Evolutionary conservation across 2,329 filamentous ascomycete species (phyloP), one percentile per base, ranked within the genome.

Genomic region (Colletotrichum sansevieriae): DNA sequence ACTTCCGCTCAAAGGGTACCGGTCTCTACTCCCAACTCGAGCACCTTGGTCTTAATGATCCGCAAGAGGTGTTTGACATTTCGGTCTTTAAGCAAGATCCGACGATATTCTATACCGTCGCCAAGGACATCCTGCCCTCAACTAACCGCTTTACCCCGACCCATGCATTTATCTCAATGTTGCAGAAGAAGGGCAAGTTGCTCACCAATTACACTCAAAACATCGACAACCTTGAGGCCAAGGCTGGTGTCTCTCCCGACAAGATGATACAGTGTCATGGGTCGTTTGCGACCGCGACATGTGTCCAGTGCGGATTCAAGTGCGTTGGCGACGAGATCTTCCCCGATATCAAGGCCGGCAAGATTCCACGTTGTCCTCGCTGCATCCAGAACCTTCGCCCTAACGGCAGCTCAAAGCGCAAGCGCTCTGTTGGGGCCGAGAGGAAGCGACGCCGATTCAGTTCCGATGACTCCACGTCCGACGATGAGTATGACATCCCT

Each of bases 191-290:
- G 78, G 90, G 88, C 72, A 97, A 97, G 79, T 87, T 99, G 7
- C 87, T 98, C 68, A 98, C 95, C 47, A 98, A 98, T 81, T 99
- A 98, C 83, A 97, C 96, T 0, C 96, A 99, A 78, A 99, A 99
- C 79, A 98, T 99, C 76, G 96, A 99, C 83, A 98, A 98, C 74
- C 90, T 98, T 59, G 95, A 99, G 79, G 88, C 90, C 70, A 90
- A 92, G 75, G 95, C 95, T 0, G 96, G 96, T 22, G 93, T 99
- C 69, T 81, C 84, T 22, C 86, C 89, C 1, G 90, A 93, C 39
- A 97, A 96, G 76, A 86, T 98, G 18, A 91, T 99, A 33, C 95
- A 99, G 80, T 98, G 96, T 78, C 96, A 99, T 77, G 96, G 96
- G 70, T 97, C 94, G 7, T 98, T 98, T 82, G 95, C 95, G 49